phyloP scores from a whole-genome alignment of 73 alveolate species.

The Halteria grandinella region DNA sequence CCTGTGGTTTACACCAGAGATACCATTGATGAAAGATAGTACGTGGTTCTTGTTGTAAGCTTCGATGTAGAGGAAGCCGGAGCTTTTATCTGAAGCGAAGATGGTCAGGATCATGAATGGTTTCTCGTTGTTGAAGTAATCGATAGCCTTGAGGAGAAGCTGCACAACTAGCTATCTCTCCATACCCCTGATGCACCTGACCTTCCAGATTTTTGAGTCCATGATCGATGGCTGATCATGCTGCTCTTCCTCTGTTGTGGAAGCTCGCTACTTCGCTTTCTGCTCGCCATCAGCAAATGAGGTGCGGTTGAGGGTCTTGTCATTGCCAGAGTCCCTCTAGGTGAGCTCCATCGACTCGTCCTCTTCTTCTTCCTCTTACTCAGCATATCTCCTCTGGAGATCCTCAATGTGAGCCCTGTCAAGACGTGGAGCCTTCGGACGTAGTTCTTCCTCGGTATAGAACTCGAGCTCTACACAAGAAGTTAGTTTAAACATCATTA shows the following conservation, averaged over 20 bases:
- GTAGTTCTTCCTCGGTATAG: conserved; percentile 13
- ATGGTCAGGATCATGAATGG: conserved; percentile 48
- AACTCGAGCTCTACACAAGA: conserved; percentile 3
- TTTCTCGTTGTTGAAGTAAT: conserved; percentile 20
- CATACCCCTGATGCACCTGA: conserved; percentile 16
- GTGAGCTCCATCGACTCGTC: background rate
- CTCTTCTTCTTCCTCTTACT: background rate
- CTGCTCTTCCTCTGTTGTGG: background rate
- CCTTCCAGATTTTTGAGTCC: conserved; percentile 53
- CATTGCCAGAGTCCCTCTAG: background rate
- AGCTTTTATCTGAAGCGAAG: conserved; percentile 2
- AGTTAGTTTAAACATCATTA: background rate
- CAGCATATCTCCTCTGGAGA: background rate
- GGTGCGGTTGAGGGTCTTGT: background rate
- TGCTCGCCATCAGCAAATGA: background rate
- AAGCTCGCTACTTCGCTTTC: background rate
- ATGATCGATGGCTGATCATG: conserved; percentile 21
- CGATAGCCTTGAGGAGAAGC: conserved; percentile 23
- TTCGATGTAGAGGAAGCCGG: conserved; percentile 33
- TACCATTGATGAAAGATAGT: background rate
- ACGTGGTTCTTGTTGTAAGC: conserved; percentile 50
- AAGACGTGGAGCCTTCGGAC: conserved; percentile 17
- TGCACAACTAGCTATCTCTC: conserved; percentile 26
- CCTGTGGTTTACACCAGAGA: background rate
- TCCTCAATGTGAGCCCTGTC: background rate